Conservation (phyloP, 441 rosid species). For the Eruca vesicaria region DNA sequence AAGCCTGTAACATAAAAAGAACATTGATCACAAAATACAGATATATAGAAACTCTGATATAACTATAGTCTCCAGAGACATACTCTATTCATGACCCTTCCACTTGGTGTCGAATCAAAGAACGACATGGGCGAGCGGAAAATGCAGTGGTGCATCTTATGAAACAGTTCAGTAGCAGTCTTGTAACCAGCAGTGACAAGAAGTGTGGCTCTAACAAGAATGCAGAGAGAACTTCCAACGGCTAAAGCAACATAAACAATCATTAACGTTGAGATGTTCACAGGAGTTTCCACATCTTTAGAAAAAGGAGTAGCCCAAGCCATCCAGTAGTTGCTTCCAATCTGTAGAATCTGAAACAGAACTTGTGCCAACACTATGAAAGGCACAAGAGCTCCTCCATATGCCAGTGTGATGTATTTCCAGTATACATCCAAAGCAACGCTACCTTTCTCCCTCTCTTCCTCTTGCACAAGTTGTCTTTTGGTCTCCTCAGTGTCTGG, state of each 20-base stretch:
- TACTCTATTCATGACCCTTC: constrained; percentile 86
- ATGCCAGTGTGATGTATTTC: constrained; percentile 75
- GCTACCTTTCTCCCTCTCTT: constrained; percentile 91
- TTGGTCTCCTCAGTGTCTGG: constrained; percentile 41
- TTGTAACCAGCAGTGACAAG: constrained; percentile 70
- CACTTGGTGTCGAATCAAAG: constrained; percentile 96
- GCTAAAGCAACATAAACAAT: constrained; percentile 70
- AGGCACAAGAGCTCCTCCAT: constrained; percentile 87
- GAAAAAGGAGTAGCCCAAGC: constrained; percentile 89
- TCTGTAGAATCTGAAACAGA: constrained; percentile 72
- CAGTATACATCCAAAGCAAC: constrained; percentile 77
- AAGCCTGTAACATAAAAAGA: constrained; percentile 48
- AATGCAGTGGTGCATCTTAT: constrained; percentile 78
- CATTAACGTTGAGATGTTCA: constrained; percentile 46
- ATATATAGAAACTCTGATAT: neutral
- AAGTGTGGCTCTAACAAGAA: constrained; percentile 61
- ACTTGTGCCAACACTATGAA: constrained; percentile 60
- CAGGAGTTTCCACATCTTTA: constrained; percentile 53
- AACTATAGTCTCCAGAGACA: constrained; percentile 21
- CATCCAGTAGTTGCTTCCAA: constrained; percentile 95
- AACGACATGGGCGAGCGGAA: constrained; percentile 94
- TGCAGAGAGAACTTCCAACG: constrained; percentile 68
- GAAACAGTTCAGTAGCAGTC: constrained; percentile 85
- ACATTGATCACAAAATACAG: neutral
- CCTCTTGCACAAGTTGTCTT: constrained; percentile 85